These are phyloP conservation scores for Phlebiopsis flavidoalba DNA, from an alignment of 768 basidiomycete species.

Conservation along the genomic window DNA sequence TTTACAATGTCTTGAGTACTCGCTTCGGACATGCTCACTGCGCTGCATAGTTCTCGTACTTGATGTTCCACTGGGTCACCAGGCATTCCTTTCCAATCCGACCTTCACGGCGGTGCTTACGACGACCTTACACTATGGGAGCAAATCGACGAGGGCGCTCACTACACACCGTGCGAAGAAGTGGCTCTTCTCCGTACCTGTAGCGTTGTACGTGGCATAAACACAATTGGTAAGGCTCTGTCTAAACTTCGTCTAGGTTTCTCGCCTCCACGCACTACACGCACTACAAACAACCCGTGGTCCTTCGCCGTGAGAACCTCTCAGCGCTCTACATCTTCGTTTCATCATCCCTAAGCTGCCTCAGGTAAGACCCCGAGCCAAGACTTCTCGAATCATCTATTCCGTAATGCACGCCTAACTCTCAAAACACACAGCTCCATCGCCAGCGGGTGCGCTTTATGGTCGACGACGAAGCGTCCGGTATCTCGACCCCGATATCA, in stretches of 20 bases:
- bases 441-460: constrained; percentile 79
- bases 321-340: constrained; percentile 73
- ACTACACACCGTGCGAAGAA: constrained; percentile 98
- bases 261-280: constrained; percentile 98
- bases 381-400: constrained; percentile 9
- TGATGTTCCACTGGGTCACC: constrained; percentile 99
- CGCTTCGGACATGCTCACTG: not conserved
- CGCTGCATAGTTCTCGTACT: constrained; percentile 71
- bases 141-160: constrained; percentile 97
- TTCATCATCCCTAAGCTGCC: constrained; percentile 96
- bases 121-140: constrained; percentile 99
- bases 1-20: not conserved
- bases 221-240: not conserved
- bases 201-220: constrained; percentile 64
- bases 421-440: constrained; percentile 56
- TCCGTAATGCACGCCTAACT: not conserved
- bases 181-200: constrained; percentile 88
- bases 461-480: constrained; percentile 53
- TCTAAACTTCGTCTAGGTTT: constrained; percentile 52
- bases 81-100: constrained; percentile 90
- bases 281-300: constrained; percentile 93
- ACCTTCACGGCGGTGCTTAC: constrained; percentile 87
- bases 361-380: constrained; percentile 46
- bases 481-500: constrained; percentile 60
- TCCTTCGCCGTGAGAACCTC: constrained; percentile 88